A percentile compares a stretch with the other conserved stretches of the same genome.
phyloP scores from a whole-genome alignment of 331 rosid genomes.

The Cydonia oblonga region DNA sequence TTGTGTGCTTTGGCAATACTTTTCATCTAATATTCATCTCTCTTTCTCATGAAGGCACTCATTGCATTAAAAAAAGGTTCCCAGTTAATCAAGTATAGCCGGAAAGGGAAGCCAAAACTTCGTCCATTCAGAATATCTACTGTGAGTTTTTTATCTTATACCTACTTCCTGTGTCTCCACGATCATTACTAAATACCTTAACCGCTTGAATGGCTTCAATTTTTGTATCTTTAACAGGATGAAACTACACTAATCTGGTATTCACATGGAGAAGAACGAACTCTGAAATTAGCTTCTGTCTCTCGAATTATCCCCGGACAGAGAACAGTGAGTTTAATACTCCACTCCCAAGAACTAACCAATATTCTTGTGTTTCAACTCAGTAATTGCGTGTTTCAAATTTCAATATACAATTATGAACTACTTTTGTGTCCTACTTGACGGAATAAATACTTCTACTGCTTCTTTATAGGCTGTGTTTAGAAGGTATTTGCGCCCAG shows the following conservation, averaged over 20 bases:
- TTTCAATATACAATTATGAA: not conserved
- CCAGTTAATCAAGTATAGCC: constrained; percentile 50
- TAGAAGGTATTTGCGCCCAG: constrained; percentile 78
- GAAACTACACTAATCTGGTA: constrained; percentile 74
- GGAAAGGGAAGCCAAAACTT: constrained; percentile 77
- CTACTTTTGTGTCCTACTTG: not conserved
- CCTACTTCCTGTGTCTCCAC: not conserved
- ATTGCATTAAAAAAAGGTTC: constrained; percentile 62
- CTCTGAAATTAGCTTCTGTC: constrained; percentile 50
- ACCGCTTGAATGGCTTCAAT: constrained; percentile 27
- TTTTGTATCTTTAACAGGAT: constrained; percentile 56
- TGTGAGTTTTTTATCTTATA: constrained; percentile 26
- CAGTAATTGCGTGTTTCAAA: not conserved
- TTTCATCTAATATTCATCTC: constrained; percentile 3
- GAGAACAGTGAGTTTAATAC: constrained; percentile 71
- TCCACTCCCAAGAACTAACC: not conserved
- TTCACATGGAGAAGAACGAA: constrained; percentile 65
- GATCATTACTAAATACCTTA: constrained; percentile 3
- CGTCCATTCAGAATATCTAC: constrained; percentile 70
- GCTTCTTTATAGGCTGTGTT: constrained; percentile 60
- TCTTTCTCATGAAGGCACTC: constrained; percentile 49
- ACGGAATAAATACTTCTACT: not conserved
- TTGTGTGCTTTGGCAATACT: not conserved
- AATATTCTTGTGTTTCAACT: not conserved
- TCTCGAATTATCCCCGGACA: constrained; percentile 67